These are phyloP conservation scores for Basidiobolus meristosporus DNA, from an alignment of 371 early-diverging fungal genomes.

Conservation along the genomic window DNA sequence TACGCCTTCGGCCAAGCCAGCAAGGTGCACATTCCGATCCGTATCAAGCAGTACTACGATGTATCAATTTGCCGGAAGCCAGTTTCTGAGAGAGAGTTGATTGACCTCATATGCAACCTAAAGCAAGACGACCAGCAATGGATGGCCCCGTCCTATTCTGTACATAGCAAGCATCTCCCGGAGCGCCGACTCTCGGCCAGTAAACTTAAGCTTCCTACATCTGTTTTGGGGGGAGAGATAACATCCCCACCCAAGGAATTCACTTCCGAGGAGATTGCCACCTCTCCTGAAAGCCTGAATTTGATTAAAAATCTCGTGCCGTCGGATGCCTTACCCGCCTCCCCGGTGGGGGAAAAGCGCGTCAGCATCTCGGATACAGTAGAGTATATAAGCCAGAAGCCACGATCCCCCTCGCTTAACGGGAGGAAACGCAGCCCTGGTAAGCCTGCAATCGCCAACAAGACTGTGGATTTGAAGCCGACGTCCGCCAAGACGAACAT, in stretches of 20 bases:
- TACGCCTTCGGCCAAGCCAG: slow-evolving; percentile 1
- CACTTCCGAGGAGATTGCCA: neutral
- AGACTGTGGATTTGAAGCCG: too few species aligned
- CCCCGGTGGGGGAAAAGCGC: neutral
- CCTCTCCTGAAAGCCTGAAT: slow-evolving; percentile 5
- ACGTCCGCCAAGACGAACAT: too few species aligned
- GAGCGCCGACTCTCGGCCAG: neutral
- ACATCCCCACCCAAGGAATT: neutral
- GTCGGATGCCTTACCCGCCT: too few species aligned
- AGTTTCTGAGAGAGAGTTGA: slow-evolving; percentile 8
- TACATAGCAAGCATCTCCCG: neutral
- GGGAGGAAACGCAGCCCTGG: slow-evolving; percentile 6
- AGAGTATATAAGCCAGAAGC: slow-evolving; percentile 1
- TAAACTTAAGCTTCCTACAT: neutral
- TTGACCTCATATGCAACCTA: neutral
- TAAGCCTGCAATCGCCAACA: slow-evolving; percentile 1
- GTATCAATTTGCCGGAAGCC: slow-evolving; percentile 12
- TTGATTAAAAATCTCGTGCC: too few species aligned
- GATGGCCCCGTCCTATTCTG: neutral
- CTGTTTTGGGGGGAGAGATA: neutral
- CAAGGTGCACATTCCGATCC: neutral
- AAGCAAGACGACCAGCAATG: neutral
- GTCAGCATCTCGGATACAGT: slow-evolving; percentile 1
- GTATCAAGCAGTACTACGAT: slow-evolving; percentile 7
- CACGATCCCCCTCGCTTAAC: slow-evolving; percentile 6